Evolutionary conservation across 192 early-diverging fungal genomes (phyloP), one percentile per base, ranked within the genome.

Genomic region (Thoreauomyces humboldtii): DNA sequence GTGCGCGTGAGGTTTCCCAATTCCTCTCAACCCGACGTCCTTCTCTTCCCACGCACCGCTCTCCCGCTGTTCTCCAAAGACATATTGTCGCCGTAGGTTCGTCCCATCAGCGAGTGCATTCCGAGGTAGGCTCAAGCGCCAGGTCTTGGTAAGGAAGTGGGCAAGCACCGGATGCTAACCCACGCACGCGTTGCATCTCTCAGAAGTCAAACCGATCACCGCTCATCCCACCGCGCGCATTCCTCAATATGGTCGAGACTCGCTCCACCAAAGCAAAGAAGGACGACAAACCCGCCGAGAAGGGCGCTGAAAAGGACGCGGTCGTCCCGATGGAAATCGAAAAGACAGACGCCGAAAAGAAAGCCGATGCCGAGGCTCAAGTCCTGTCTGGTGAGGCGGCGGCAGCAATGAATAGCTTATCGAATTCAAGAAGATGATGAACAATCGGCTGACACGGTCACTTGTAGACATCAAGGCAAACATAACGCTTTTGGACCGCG

Each of bases 391-490:
- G 71, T 73, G 37, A 37, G 52, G 27, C 34, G 14, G 44, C 33
- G 28, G 29, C 32, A 27, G 1, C 45, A 53, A n/a, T 31, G 43
- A 11, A 9, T 25, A 17, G 0, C 17, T 41, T 41, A 41, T 12
- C 9, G n/a, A 21, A 19, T 7, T 21, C 7, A 14, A 32, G 22
- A 9, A 2, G 45, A 15, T 28, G 43, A 29, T 19, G 31, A 58
- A 41, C 36, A 19, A 24, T 61, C 12, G 1, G 14, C 25, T 37
- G 5, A 4, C 17, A 1, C n/a, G n/a, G n/a, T n/a, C n/a, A n/a
- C n/a, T n/a, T 36, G 15, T 45, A 96, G 96, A 98, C 74, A 81
- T 96, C 56, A 89, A 89, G 63, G 89, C 90, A 59, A 91, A 92
- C 73, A 81, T 93, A 70, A 61, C 68, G n/a, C 77, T 96, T 35